A percentile compares a stretch with the other conserved stretches of the same genome.
Evolutionary conservation across 1,284 basidiomycete genomes (phyloP).

Genomic region (Phlebopus sp.): DNA sequence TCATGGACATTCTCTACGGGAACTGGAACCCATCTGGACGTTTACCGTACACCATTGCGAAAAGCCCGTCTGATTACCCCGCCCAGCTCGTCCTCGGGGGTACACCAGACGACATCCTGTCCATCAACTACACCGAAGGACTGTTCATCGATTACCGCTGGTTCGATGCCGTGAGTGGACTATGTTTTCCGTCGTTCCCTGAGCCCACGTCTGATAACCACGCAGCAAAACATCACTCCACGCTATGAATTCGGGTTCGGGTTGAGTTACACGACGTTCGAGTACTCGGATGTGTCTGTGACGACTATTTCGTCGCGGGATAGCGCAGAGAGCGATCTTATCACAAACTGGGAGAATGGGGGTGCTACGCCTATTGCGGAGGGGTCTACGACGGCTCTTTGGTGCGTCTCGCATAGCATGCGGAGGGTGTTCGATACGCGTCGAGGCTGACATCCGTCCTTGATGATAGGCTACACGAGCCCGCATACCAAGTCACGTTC

Average conservation of each 20-base stretch:
- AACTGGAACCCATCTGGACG: slow-evolving; percentile 52
- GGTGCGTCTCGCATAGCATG: slow-evolving; percentile 35
- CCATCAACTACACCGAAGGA: slow-evolving; percentile 37
- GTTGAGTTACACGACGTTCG: slow-evolving; percentile 2
- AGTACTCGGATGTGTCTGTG: slow-evolving; percentile 52
- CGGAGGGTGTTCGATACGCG: neutral
- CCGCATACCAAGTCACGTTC: slow-evolving; percentile 54
- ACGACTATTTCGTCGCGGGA: slow-evolving; percentile 31
- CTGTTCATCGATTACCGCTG: slow-evolving; percentile 59
- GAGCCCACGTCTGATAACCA: neutral
- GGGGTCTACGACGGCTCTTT: slow-evolving; percentile 55
- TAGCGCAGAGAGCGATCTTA: slow-evolving; percentile 35
- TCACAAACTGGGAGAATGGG: slow-evolving; percentile 50
- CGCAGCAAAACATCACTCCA: neutral
- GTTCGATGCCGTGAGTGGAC: slow-evolving; percentile 40
- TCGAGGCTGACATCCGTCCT: neutral
- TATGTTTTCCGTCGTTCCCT: no score
- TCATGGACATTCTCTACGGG: slow-evolving; percentile 46
- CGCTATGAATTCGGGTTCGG: neutral
- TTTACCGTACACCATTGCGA: slow-evolving; percentile 61
- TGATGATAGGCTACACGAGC: slow-evolving; percentile 53
- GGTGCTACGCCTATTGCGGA: slow-evolving; percentile 43
- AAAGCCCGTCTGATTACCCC: slow-evolving; percentile 32
- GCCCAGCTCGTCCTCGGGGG: slow-evolving; percentile 34
- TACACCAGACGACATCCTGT: slow-evolving; percentile 22